Evolutionary conservation across 1,284 basidiomycete species (phyloP).

Genomic region (Pseudozyma sp.): DNA sequence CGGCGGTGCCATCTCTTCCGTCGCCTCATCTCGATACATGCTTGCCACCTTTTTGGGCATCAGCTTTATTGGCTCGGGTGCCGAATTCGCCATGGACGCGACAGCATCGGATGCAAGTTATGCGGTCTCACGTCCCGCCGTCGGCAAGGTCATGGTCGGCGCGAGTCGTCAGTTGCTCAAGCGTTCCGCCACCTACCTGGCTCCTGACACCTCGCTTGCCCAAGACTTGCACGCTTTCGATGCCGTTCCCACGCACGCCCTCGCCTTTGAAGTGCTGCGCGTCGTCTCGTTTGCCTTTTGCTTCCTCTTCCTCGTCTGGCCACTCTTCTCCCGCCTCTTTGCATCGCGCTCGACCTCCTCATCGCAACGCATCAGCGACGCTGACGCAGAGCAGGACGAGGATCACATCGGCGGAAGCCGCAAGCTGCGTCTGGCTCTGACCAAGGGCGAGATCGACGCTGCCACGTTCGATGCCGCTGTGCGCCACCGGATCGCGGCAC

Average conservation of each 20-base stretch:
- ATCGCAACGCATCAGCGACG: neutral
- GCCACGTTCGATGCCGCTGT: slow-evolving; percentile 24
- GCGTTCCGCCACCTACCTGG: slow-evolving; percentile 48
- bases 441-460: slow-evolving; percentile 29
- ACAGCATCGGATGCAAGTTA: slow-evolving; percentile 19
- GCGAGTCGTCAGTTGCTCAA: slow-evolving; percentile 65
- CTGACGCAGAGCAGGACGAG: slow-evolving; percentile 2
- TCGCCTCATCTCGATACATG: slow-evolving; percentile 60
- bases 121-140: slow-evolving; percentile 33
- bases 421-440: slow-evolving; percentile 31
- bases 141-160: slow-evolving; percentile 48
- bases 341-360: slow-evolving; percentile 6
- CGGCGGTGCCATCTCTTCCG: slow-evolving; percentile 22
- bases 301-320: slow-evolving; percentile 53
- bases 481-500: slow-evolving; percentile 18
- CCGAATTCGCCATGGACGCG: slow-evolving; percentile 43
- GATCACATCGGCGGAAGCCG: slow-evolving; percentile 2
- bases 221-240: slow-evolving; percentile 48
- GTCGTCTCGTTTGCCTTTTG: slow-evolving; percentile 42
- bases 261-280: slow-evolving; percentile 59
- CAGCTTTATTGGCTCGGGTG: slow-evolving; percentile 57
- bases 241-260: slow-evolving; percentile 51
- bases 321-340: slow-evolving; percentile 35
- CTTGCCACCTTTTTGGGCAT: slow-evolving; percentile 62
- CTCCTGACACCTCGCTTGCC: slow-evolving; percentile 14